Evolutionary conservation across 2,329 filamentous ascomycete species (phyloP).

Genomic region (Cadophora sp.): DNA sequence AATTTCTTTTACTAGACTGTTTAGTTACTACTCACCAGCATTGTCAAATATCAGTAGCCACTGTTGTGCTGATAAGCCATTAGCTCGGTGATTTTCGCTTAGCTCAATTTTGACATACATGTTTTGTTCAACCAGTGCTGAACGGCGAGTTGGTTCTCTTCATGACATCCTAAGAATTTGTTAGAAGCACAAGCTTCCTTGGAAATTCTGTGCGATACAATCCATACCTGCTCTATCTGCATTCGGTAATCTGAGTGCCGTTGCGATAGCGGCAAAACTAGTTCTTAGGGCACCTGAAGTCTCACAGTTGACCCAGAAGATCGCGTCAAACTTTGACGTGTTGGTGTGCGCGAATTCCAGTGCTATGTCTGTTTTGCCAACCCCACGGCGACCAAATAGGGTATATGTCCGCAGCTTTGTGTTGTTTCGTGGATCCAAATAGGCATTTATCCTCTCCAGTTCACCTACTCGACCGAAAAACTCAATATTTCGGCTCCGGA

Average conservation of each 20-base stretch:
- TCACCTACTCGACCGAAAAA: conserved; percentile 39
- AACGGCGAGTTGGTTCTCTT: conserved; percentile 32
- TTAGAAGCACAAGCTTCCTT: neutral
- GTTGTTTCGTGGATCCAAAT: conserved; percentile 20
- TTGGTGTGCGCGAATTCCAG: conserved; percentile 36
- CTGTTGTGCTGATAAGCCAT: neutral
- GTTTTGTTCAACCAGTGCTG: conserved; percentile 33
- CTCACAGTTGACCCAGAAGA: conserved; percentile 42
- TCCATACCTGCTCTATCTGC: conserved; percentile 21
- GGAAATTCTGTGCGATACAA: neutral
- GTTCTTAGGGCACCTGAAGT: conserved; percentile 37
- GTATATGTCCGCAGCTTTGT: conserved; percentile 36
- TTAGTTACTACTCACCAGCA: conserved; percentile 19
- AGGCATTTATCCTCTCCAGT: conserved; percentile 34
- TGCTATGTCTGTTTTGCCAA: conserved; percentile 39
- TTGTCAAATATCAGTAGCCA: conserved; percentile 37
- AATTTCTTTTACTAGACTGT: neutral
- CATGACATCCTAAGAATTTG: conserved; percentile 15
- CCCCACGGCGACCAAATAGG: conserved; percentile 40
- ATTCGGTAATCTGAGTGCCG: conserved; percentile 36
- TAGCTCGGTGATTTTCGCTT: neutral
- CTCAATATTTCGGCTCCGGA: conserved; percentile 16
- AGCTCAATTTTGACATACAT: conserved; percentile 14
- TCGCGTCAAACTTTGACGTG: conserved; percentile 35
- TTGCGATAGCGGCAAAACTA: conserved; percentile 41